Percentiles rank a stretch among this genome's conserved stretches.
phyloP scores from a whole-genome alignment of 1,139 yeast species.

The Hyphopichia pseudoburtonii region DNA sequence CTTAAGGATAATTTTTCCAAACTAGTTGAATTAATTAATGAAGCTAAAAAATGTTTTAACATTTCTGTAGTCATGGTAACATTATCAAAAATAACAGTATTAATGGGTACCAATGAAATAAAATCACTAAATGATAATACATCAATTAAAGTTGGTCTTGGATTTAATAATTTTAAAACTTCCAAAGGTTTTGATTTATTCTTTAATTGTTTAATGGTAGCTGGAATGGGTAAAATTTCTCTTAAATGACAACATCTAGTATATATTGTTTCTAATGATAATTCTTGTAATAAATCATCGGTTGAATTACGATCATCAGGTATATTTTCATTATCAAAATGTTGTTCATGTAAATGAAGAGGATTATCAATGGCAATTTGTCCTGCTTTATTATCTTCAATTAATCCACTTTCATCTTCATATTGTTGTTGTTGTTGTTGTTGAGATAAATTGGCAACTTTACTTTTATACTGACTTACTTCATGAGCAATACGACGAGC shows the following conservation, averaged over 20 bases:
- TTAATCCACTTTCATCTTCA: conserved; percentile 8
- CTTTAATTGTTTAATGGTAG: conserved; percentile 75
- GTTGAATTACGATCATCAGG: conserved; percentile 8
- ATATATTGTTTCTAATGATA: conserved; percentile 69
- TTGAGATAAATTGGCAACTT: conserved; percentile 7
- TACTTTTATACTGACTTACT: conserved; percentile 44
- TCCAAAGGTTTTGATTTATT: conserved; percentile 74
- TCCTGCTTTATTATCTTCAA: conserved; percentile 12
- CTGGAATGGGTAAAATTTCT: conserved; percentile 74
- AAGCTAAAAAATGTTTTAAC: conserved; percentile 67
- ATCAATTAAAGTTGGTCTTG: conserved; percentile 88
- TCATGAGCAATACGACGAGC: conserved; percentile 70
- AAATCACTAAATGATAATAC: conserved; percentile 86
- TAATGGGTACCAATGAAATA: conserved; percentile 78
- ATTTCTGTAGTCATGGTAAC: conserved; percentile 78
- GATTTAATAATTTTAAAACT: conserved; percentile 76
- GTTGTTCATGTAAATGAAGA: conserved; percentile 65
- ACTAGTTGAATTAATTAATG: conserved; percentile 55
- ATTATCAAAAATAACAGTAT: conserved; percentile 77
- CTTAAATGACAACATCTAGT: conserved; percentile 76
- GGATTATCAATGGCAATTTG: conserved; percentile 52
- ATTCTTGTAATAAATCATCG: conserved; percentile 20
- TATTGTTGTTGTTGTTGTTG: conserved; percentile 9
- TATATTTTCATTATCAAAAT: conserved; percentile 40
- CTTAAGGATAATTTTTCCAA: conserved; percentile 74